Conservation (phyloP, 164 flowering plant genomes). For the Umbilicus rupestris region DNA sequence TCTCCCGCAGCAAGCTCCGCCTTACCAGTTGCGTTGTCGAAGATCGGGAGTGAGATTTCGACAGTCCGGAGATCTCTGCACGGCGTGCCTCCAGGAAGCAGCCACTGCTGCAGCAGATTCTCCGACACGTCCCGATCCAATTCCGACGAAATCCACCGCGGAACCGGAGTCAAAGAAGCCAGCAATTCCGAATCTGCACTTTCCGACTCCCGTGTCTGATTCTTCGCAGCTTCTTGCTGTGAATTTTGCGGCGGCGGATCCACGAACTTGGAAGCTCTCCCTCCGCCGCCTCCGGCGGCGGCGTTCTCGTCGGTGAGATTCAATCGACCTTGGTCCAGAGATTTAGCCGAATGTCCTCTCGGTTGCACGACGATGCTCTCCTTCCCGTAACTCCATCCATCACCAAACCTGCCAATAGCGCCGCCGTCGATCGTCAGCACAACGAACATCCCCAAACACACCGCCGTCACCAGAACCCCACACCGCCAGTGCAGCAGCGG, state of each 20-base stretch:
- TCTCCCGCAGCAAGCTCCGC: constrained; percentile 46
- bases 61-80: constrained; percentile 49
- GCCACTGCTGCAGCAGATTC: constrained; percentile 49
- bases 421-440: constrained; percentile 57
- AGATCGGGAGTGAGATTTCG: constrained; percentile 33
- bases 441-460: constrained; percentile 41
- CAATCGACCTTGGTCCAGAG: too few species aligned
- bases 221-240: not conserved
- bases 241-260: not conserved
- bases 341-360: too few species aligned
- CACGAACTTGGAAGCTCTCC: not conserved
- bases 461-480: constrained; percentile 27
- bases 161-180: not conserved
- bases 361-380: constrained; percentile 14
- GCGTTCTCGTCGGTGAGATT: not conserved
- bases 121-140: constrained; percentile 47
- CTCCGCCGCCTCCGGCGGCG: not conserved
- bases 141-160: constrained; percentile 17
- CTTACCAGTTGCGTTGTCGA: constrained; percentile 25
- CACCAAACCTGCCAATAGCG: constrained; percentile 22
- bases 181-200: not conserved
- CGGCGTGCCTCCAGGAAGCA: constrained; percentile 53
- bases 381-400: constrained; percentile 27
- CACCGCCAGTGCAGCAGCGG: constrained; percentile 38
- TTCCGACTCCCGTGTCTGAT: not conserved